Percentiles rank a stretch among this genome's conserved stretches.
Evolutionary conservation across 768 basidiomycete species (phyloP).

Genomic region (Tylopilus sp.): DNA sequence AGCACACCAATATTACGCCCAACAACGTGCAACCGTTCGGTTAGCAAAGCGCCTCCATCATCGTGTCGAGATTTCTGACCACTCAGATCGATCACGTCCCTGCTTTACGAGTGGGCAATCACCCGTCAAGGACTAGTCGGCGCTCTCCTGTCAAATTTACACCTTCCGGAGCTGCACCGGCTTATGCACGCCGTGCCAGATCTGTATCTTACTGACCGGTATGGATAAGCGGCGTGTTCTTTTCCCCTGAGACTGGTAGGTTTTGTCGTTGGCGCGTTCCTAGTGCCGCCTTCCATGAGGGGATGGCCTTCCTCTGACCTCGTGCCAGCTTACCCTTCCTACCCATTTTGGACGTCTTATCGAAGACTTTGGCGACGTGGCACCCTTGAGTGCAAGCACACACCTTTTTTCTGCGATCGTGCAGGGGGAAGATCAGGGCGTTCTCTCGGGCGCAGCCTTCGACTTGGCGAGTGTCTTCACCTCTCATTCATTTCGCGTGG

Average conservation of each 20-base stretch:
- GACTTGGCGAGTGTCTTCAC: slow-evolving; percentile 7
- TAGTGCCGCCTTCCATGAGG: slow-evolving; percentile 25
- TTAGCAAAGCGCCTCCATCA: slow-evolving; percentile 5
- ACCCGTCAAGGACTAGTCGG: not conserved
- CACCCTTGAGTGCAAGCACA: slow-evolving; percentile 18
- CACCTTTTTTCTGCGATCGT: slow-evolving; percentile 17
- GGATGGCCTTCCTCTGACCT: slow-evolving; percentile 25
- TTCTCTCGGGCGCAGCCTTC: slow-evolving; percentile 22
- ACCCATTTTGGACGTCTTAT: slow-evolving; percentile 28
- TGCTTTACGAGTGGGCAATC: not conserved
- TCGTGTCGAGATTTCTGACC: not conserved
- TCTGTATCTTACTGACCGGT: slow-evolving; percentile 11
- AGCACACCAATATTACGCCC: slow-evolving; percentile 8
- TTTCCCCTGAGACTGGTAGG: slow-evolving; percentile 10
- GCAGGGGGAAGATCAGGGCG: slow-evolving; percentile 30
- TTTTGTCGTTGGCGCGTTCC: slow-evolving; percentile 17
- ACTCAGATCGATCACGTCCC: slow-evolving; percentile 5
- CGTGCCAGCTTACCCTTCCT: slow-evolving; percentile 28
- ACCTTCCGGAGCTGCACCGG: slow-evolving; percentile 6
- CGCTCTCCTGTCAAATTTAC: slow-evolving; percentile 4
- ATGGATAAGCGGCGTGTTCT: slow-evolving; percentile 12
- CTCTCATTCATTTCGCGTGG: slow-evolving; percentile 1
- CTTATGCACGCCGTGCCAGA: slow-evolving; percentile 8
- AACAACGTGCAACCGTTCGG: slow-evolving; percentile 7
- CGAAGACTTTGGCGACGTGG: slow-evolving; percentile 28